Percentiles rank a stretch among this genome's conserved stretches.
Conservation (phyloP, 257 asterid species). For the Osmanthus fragrans region DNA sequence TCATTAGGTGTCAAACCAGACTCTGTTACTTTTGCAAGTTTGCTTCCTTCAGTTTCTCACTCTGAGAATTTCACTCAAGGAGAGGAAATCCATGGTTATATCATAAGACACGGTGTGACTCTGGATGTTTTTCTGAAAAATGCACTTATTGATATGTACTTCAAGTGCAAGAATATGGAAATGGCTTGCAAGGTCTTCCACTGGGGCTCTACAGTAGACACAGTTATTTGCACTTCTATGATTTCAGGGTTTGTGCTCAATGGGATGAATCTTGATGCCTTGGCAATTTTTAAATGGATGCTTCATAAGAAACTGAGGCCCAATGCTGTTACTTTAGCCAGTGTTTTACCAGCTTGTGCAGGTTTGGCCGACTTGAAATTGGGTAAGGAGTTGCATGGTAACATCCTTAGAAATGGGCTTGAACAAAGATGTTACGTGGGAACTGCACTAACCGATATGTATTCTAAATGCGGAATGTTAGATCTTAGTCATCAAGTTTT, state of each 20-base stretch:
- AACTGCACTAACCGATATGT: constrained; percentile 83
- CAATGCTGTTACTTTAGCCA: constrained; percentile 81
- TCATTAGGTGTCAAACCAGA: constrained; percentile 56
- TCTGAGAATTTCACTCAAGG: constrained; percentile 42
- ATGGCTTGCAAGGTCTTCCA: constrained; percentile 60
- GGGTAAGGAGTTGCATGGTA: constrained; percentile 78
- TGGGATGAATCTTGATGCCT: constrained; percentile 67
- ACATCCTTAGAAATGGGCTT: constrained; percentile 50
- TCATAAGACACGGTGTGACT: constrained; percentile 51
- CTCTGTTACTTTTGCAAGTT: constrained; percentile 73
- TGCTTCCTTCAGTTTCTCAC: constrained; percentile 68
- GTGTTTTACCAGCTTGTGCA: constrained; percentile 85
- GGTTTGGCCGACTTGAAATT: constrained; percentile 53
- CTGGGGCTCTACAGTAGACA: constrained; percentile 49
- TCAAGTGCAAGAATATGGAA: constrained; percentile 67
- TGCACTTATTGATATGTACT: constrained; percentile 78
- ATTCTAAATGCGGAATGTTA: constrained; percentile 79
- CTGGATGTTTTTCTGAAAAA: constrained; percentile 77
- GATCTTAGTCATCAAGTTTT: constrained; percentile 63
- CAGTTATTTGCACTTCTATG: constrained; percentile 80
- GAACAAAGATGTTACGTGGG: constrained; percentile 67
- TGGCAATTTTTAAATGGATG: constrained; percentile 56
- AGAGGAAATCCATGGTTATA: constrained; percentile 71
- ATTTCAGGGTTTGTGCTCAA: constrained; percentile 78
- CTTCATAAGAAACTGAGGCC: constrained; percentile 60